Conservation (phyloP, 2,329 filamentous ascomycete genomes). For the Cryphonectria naterciae region DNA sequence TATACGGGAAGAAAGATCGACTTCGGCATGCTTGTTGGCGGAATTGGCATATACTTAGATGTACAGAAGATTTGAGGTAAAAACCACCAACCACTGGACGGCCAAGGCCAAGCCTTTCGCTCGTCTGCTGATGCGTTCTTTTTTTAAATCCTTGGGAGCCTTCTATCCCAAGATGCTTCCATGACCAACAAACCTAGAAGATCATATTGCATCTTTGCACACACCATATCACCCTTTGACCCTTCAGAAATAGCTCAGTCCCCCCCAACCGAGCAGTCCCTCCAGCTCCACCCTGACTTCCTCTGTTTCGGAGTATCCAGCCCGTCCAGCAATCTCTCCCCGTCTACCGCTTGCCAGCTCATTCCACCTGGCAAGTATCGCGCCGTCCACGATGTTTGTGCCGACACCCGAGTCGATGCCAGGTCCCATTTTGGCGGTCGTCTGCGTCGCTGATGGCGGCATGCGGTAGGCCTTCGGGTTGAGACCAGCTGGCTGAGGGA, state of each 20-base stretch:
- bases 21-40: background rate
- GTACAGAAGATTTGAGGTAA: too few species aligned
- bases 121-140: background rate
- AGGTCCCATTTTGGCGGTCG: conserved; percentile 43
- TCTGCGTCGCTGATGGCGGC: conserved; percentile 52
- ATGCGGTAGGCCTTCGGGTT: conserved; percentile 81
- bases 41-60: background rate
- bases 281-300: conserved; percentile 73
- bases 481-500: conserved; percentile 77
- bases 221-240: background rate
- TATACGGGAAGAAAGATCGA: background rate
- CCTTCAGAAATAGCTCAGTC: conserved; percentile 58
- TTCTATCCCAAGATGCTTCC: background rate
- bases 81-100: background rate
- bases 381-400: conserved; percentile 76
- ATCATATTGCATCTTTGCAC: background rate
- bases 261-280: conserved; percentile 63
- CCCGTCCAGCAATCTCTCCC: conserved; percentile 73
- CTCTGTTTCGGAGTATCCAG: conserved; percentile 68
- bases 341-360: conserved; percentile 74
- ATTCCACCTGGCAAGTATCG: conserved; percentile 73
- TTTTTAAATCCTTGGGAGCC: too few species aligned
- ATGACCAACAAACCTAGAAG: background rate
- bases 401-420: conserved; percentile 63
- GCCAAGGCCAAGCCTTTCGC: background rate